Evolutionary conservation across 2,329 filamentous ascomycete genomes (phyloP).

Genomic region (Mycosphaerella arachidis): DNA sequence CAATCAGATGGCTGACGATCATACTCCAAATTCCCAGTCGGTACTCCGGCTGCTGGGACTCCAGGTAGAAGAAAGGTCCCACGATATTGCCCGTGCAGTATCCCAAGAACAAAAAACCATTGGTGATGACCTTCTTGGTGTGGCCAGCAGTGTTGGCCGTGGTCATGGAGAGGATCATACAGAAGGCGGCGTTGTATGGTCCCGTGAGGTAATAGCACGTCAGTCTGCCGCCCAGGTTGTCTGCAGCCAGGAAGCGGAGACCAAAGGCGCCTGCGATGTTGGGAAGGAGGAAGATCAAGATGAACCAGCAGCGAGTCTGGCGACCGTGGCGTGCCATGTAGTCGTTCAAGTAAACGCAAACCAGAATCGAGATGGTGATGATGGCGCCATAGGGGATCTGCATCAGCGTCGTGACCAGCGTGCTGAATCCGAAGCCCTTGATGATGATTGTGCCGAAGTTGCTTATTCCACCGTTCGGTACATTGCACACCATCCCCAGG

Average conservation of each 20-base stretch:
- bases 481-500: conserved; percentile 48
- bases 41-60: conserved; percentile 50
- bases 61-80: conserved; percentile 58
- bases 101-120: conserved; percentile 56
- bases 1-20: conserved; percentile 52
- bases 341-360: conserved; percentile 47
- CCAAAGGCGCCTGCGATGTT: conserved; percentile 58
- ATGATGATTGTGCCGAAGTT: conserved; percentile 59
- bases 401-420: conserved; percentile 41
- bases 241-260: conserved; percentile 49
- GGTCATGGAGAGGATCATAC: conserved; percentile 47
- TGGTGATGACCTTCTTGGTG: conserved; percentile 62
- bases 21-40: conserved; percentile 53
- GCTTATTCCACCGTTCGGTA: conserved; percentile 54
- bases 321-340: conserved; percentile 27
- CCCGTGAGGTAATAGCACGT: conserved; percentile 57
- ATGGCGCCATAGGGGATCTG: conserved; percentile 35
- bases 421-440: conserved; percentile 53
- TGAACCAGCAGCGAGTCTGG: conserved; percentile 42
- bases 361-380: conserved; percentile 48
- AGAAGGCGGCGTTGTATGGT: conserved; percentile 49
- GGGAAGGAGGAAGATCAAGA: conserved; percentile 54
- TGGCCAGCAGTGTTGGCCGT: conserved; percentile 53
- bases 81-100: conserved; percentile 51
- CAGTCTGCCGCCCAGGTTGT: conserved; percentile 51